Base-by-base conservation (phyloP, 2,329 filamentous ascomycete species). In the Zasmidium cellare region DNA sequence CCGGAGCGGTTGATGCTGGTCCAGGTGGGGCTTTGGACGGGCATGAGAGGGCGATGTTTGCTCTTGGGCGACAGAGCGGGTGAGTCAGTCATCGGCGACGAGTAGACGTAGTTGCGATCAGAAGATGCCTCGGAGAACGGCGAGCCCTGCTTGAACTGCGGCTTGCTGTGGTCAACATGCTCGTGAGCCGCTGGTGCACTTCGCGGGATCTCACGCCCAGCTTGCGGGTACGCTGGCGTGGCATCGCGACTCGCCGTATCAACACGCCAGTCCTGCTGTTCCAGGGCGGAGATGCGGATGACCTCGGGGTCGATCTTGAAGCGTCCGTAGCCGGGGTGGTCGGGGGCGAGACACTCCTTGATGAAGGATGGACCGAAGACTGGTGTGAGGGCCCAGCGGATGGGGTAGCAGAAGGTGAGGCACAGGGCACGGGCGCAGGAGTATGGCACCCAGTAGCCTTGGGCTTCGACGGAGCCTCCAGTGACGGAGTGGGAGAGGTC, bases 371-470 rank as follows among this genome's bases (percentile, higher is more conserved):
- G 83, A 0, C 94, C 94, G 72, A 99, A 99, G 59, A 99, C 81
- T 3, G 94, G 94, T 9, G 94, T 94, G 55, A 99, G 78, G 0
- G 90, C 92, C 57, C 87, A 87, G 14, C 93, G 87, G 61, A 99
- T 96, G 35, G 84, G 79, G 72, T 87, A 86, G 76, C 93, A 97
- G 73, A 97, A 97, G 0, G 90, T 97, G 3, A 90, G 84, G 68
- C 92, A 96, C 52, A 99, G 80, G 11, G 91, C 92, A 74, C 84
- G 89, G 48, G 94, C 94, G 65, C 92, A 96, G 41, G 85, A 78
- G 68, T 87, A 97, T 1, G 93, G 93, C 84, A 97, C 91, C 94
- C 94, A 99, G 75, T 97, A 99, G 31, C 94, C 92, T 86, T 99
- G 94, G 53, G 92, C 93, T 60, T 86, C 86, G 57, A 97, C 87